Percentiles rank a stretch among this genome's conserved stretches.
Evolutionary conservation across 2,329 filamentous ascomycete genomes (phyloP).

Genomic region (Truncatella angustata): DNA sequence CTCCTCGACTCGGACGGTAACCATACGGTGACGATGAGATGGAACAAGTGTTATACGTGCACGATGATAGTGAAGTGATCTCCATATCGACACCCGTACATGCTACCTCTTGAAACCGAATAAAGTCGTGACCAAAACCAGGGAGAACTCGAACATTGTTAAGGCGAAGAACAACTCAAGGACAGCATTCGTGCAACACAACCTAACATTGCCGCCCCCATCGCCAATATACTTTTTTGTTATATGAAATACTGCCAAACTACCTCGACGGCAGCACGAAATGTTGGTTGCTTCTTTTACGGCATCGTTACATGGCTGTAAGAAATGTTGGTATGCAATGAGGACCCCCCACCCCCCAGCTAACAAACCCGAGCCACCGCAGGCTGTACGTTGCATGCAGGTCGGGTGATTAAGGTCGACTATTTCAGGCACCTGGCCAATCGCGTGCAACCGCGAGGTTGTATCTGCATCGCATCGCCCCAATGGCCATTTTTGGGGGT

Average conservation of each 20-base stretch:
- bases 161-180: no score
- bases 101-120: not conserved
- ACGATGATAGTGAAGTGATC: not conserved
- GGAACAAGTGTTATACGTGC: conserved; percentile 11
- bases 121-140: not conserved
- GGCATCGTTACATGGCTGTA: no score
- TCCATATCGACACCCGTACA: not conserved
- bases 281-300: no score
- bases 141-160: no score
- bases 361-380: not conserved
- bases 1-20: conserved; percentile 13
- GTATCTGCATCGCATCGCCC: not conserved
- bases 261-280: no score
- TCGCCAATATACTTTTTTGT: no score
- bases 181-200: no score
- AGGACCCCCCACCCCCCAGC: no score
- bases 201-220: no score
- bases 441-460: not conserved
- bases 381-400: not conserved
- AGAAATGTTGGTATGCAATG: no score
- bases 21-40: conserved; percentile 13
- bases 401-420: not conserved
- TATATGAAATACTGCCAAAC: no score
- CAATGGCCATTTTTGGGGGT: no score
- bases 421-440: not conserved